Conservation (phyloP, 306 rosid species). For the Abrus precatorius region DNA sequence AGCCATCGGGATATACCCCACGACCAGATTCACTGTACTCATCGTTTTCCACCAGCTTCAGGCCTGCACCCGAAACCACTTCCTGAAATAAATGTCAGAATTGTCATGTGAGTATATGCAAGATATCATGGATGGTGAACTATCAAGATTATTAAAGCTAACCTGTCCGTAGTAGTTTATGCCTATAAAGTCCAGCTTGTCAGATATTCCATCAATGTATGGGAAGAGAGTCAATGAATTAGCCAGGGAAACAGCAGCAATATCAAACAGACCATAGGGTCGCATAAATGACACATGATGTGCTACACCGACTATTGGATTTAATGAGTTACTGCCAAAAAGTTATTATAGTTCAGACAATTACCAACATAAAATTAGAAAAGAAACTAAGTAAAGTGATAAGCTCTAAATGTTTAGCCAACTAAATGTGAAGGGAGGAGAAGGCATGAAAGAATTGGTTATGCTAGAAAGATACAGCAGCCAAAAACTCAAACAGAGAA, state of each 20-base stretch:
- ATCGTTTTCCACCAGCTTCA: slow-evolving; percentile 87
- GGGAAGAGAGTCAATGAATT: slow-evolving; percentile 86
- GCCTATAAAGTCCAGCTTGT: slow-evolving; percentile 89
- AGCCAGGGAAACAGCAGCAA: slow-evolving; percentile 81
- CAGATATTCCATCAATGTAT: slow-evolving; percentile 79
- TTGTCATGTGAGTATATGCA: slow-evolving; percentile 33
- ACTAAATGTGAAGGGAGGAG: slow-evolving; percentile 25
- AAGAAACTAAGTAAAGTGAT: slow-evolving; percentile 34
- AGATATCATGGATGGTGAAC: slow-evolving; percentile 24
- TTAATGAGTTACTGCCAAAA: slow-evolving; percentile 60
- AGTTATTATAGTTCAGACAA: slow-evolving; percentile 43
- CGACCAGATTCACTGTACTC: slow-evolving; percentile 99
- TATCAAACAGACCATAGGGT: slow-evolving; percentile 90
- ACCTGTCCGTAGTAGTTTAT: slow-evolving; percentile 98
- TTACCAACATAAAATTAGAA: slow-evolving; percentile 25
- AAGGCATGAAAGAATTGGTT: slow-evolving; percentile 34
- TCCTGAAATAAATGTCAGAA: slow-evolving; percentile 64
- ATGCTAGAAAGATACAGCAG: not conserved
- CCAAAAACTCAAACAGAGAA: slow-evolving; percentile 20
- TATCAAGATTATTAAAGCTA: slow-evolving; percentile 46
- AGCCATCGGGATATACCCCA: slow-evolving; percentile 98
- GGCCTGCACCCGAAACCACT: slow-evolving; percentile 82
- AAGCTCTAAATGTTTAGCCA: slow-evolving; percentile 36
- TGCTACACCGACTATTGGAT: slow-evolving; percentile 79
- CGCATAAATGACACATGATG: slow-evolving; percentile 98